These are phyloP conservation scores for Metarhizium sp. DNA, from an alignment of 2,329 filamentous ascomycete species.

Conservation along the genomic window DNA sequence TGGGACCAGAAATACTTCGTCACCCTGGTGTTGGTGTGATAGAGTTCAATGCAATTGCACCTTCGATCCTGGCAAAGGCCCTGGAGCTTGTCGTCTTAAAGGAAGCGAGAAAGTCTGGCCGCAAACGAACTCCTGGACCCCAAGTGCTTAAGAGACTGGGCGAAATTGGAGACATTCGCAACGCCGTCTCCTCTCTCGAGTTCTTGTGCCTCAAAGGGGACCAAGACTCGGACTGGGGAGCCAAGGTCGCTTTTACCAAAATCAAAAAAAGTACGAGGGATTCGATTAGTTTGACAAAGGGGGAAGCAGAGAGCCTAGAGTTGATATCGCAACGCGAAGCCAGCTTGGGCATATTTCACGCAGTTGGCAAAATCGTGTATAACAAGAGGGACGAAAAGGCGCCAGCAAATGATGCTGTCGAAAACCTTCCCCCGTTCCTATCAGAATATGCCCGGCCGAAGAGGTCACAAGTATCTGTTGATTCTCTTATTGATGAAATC, in stretches of 20 bases:
- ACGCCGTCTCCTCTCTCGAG: conserved; percentile 83
- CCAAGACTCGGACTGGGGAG: conserved; percentile 63
- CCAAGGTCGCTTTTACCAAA: conserved; percentile 63
- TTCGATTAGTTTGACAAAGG: conserved; percentile 54
- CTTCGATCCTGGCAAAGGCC: conserved; percentile 76
- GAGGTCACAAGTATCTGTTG: conserved; percentile 55
- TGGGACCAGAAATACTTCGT: conserved; percentile 76
- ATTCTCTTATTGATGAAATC: conserved; percentile 81
- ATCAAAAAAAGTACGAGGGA: conserved; percentile 52
- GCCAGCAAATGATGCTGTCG: conserved; percentile 31
- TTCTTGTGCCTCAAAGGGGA: conserved; percentile 84
- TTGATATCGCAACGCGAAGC: conserved; percentile 80
- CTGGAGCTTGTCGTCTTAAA: conserved; percentile 75
- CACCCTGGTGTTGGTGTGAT: conserved; percentile 73
- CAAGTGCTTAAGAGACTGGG: conserved; percentile 69
- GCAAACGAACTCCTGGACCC: conserved; percentile 67
- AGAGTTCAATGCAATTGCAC: conserved; percentile 88
- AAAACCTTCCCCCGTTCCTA: conserved; percentile 51
- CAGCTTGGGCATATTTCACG: conserved; percentile 89
- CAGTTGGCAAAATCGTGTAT: conserved; percentile 90
- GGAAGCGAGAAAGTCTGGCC: conserved; percentile 69
- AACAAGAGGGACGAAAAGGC: conserved; percentile 69
- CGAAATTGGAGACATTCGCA: conserved; percentile 85
- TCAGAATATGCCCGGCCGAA: conserved; percentile 48
- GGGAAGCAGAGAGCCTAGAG: conserved; percentile 71